Conservation (phyloP, 257 asterid species). For the Craterostigma plantagineum region DNA sequence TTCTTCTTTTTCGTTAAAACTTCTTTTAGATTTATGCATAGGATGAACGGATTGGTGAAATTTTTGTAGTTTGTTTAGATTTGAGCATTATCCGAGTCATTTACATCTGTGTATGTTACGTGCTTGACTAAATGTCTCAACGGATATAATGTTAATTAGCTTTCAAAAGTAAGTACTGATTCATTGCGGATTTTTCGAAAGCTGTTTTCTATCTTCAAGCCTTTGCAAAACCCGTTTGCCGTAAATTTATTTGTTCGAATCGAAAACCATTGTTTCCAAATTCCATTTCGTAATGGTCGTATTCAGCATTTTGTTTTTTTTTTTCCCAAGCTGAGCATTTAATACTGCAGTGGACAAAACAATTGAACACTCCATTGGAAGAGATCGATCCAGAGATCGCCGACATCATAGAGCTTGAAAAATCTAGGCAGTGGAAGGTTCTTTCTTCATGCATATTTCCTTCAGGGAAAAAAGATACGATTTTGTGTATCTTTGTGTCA, state of each 20-base stretch:
- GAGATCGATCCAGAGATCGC: slow-evolving; percentile 79
- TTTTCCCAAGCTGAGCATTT: slow-evolving; percentile 7
- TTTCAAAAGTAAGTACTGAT: too few species aligned
- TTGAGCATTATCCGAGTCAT: neutral
- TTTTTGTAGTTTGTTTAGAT: too few species aligned
- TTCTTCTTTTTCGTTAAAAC: neutral
- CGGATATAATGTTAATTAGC: too few species aligned
- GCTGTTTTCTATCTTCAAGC: too few species aligned
- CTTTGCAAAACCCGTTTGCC: too few species aligned
- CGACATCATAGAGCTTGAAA: slow-evolving; percentile 82
- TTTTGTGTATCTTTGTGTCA: neutral
- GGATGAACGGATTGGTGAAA: too few species aligned
- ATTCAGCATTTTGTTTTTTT: too few species aligned
- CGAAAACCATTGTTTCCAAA: slow-evolving; percentile 1
- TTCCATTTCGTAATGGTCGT: too few species aligned
- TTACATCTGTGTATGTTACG: slow-evolving; percentile 10
- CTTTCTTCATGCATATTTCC: neutral
- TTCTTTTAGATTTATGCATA: too few species aligned
- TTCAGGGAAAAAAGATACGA: too few species aligned
- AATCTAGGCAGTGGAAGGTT: slow-evolving; percentile 97
- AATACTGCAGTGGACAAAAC: slow-evolving; percentile 49
- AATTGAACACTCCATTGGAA: slow-evolving; percentile 60
- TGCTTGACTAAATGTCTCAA: too few species aligned
- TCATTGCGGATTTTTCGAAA: too few species aligned
- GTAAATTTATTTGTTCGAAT: slow-evolving; percentile 7